Conservation (phyloP, 768 basidiomycete genomes). For the Auricularia sp. region DNA sequence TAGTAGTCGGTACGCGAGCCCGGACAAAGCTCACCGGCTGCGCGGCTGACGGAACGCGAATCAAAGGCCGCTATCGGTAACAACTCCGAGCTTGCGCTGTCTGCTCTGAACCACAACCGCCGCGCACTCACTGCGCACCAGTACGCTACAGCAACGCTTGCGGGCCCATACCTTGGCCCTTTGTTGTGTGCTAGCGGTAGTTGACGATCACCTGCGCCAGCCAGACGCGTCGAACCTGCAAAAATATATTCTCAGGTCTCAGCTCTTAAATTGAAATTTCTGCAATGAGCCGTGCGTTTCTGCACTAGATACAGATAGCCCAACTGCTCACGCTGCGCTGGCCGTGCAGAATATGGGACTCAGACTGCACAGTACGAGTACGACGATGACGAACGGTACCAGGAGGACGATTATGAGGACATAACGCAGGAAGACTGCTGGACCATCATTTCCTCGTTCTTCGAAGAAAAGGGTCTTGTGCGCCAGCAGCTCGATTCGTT, state of each 20-base stretch:
- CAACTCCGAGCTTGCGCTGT: not conserved
- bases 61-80: not conserved
- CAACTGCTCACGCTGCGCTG: no score
- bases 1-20: not conserved
- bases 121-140: no score
- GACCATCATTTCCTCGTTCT: constrained; percentile 93
- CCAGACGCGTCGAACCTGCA: no score
- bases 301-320: no score
- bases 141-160: no score
- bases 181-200: no score
- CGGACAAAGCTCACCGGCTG: not conserved
- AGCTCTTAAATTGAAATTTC: no score
- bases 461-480: constrained; percentile 94
- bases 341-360: not conserved
- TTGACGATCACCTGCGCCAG: no score
- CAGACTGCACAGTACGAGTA: not conserved
- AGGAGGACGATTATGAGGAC: constrained; percentile 51
- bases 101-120: no score
- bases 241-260: no score
- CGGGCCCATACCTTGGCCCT: no score
- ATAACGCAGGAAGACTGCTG: constrained; percentile 92
- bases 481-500: constrained; percentile 96
- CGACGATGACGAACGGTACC: constrained; percentile 28
- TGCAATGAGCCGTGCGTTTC: no score
- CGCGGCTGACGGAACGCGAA: not conserved